These are phyloP conservation scores for Phlebiopsis gigantea DNA, from an alignment of 768 basidiomycete genomes.

Conservation along the genomic window DNA sequence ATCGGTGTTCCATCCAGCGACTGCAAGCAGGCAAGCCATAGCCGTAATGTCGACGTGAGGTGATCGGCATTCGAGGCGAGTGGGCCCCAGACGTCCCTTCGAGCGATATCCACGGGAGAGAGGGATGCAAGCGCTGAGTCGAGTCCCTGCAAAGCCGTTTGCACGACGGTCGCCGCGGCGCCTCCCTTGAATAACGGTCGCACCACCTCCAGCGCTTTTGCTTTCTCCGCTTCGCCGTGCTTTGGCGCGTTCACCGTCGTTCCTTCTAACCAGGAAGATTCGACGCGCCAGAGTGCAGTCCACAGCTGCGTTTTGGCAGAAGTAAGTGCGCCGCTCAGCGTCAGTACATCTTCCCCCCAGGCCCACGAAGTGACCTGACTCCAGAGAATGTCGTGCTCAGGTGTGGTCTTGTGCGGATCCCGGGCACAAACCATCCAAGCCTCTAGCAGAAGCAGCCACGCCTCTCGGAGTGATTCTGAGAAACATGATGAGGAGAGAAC, in stretches of 20 bases:
- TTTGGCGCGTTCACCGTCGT: constrained; percentile 62
- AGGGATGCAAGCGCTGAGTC: constrained; percentile 12
- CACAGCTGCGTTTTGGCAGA: constrained; percentile 26
- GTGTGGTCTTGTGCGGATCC: constrained; percentile 88
- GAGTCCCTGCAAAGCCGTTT: constrained; percentile 17
- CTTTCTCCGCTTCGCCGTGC: constrained; percentile 62
- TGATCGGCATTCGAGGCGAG: constrained; percentile 32
- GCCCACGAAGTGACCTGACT: constrained; percentile 77
- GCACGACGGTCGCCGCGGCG: constrained; percentile 22
- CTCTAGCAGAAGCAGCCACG: constrained; percentile 58
- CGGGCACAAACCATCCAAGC: constrained; percentile 79
- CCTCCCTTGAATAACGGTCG: constrained; percentile 36
- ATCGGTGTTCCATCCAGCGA: constrained; percentile 33
- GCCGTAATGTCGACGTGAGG: constrained; percentile 46
- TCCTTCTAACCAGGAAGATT: constrained; percentile 75
- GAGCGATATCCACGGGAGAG: background rate
- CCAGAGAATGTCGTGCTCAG: constrained; percentile 86
- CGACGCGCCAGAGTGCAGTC: constrained; percentile 41
- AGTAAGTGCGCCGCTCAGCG: constrained; percentile 30
- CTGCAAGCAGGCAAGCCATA: constrained; percentile 63
- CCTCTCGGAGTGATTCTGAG: constrained; percentile 31
- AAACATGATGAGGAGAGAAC: constrained; percentile 34
- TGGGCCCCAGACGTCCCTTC: constrained; percentile 9
- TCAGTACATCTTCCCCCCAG: constrained; percentile 60
- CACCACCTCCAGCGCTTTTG: constrained; percentile 28